Evolutionary conservation across 2,329 filamentous ascomycete species (phyloP).

Genomic region (Trichoderma cornu-damae): DNA sequence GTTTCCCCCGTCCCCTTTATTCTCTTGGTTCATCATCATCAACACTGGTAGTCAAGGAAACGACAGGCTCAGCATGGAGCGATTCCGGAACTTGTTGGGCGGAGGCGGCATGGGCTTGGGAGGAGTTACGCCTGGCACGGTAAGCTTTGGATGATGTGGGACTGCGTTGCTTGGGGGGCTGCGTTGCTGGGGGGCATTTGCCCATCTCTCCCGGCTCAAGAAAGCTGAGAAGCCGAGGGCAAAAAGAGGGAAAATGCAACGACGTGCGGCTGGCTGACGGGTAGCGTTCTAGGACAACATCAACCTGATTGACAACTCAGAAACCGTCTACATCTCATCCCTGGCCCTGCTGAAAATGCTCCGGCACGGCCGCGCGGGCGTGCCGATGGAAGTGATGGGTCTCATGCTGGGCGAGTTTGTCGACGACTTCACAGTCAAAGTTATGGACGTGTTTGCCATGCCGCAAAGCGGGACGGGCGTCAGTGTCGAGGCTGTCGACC

Average conservation of each 20-base stretch:
- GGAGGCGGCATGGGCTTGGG: conserved; percentile 66
- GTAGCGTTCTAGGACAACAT: conserved; percentile 64
- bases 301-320: conserved; percentile 94
- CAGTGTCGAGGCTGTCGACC: conserved; percentile 95
- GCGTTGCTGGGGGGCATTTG: neutral
- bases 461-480: conserved; percentile 97
- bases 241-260: neutral
- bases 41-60: neutral
- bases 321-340: conserved; percentile 98
- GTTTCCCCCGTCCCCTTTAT: neutral
- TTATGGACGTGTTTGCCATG: conserved; percentile 99
- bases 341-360: conserved; percentile 97
- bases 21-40: neutral
- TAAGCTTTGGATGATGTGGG: conserved; percentile 28
- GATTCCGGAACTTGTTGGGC: conserved; percentile 82
- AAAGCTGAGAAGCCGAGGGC: neutral
- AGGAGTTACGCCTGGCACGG: conserved; percentile 39
- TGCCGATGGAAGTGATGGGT: conserved; percentile 99
- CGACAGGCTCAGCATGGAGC: conserved; percentile 62
- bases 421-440: conserved; percentile 96
- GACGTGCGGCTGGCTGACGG: conserved; percentile 19
- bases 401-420: conserved; percentile 98
- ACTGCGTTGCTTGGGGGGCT: neutral
- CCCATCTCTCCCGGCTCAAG: neutral
- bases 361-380: conserved; percentile 91